Conservation (phyloP, 331 rosid species). For the Ulmus americana region DNA sequence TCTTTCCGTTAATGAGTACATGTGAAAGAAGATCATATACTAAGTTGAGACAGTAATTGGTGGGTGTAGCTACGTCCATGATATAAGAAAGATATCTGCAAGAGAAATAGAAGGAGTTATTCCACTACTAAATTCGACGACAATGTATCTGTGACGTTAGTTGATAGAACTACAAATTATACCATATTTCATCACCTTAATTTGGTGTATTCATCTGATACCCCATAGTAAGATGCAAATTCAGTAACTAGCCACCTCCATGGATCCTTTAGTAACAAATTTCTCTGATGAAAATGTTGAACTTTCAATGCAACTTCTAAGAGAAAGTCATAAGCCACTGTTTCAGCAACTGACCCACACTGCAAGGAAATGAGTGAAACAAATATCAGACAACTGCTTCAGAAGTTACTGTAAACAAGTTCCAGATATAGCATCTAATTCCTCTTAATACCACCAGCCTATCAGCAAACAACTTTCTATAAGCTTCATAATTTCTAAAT, state of each 20-base stretch:
- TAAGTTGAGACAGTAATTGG: slow-evolving; percentile 26
- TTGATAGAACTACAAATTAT: not conserved
- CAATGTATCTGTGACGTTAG: not conserved
- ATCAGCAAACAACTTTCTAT: not conserved
- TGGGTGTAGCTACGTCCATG: slow-evolving; percentile 43
- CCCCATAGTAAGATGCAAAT: slow-evolving; percentile 31
- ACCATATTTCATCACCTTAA: slow-evolving; percentile 24
- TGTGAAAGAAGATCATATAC: slow-evolving; percentile 25
- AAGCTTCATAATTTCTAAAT: not conserved
- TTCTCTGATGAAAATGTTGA: slow-evolving; percentile 28
- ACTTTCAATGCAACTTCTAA: slow-evolving; percentile 34
- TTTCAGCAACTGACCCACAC: slow-evolving; percentile 32
- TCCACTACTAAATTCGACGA: slow-evolving; percentile 1
- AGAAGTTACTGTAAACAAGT: not conserved
- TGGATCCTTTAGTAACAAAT: slow-evolving; percentile 23
- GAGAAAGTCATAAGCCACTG: slow-evolving; percentile 29
- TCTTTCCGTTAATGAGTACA: slow-evolving; percentile 15
- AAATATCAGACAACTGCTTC: not conserved
- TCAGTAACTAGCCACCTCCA: slow-evolving; percentile 36
- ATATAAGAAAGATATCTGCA: slow-evolving; percentile 30
- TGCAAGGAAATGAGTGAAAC: slow-evolving; percentile 4
- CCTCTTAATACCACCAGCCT: not conserved
- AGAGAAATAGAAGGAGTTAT: not conserved
- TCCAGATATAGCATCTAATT: too few species aligned
- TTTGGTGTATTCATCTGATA: slow-evolving; percentile 27